Percentiles rank a stretch among this genome's conserved stretches.
Evolutionary conservation across 257 asterid species (phyloP).

Genomic region (Salvia splendens): DNA sequence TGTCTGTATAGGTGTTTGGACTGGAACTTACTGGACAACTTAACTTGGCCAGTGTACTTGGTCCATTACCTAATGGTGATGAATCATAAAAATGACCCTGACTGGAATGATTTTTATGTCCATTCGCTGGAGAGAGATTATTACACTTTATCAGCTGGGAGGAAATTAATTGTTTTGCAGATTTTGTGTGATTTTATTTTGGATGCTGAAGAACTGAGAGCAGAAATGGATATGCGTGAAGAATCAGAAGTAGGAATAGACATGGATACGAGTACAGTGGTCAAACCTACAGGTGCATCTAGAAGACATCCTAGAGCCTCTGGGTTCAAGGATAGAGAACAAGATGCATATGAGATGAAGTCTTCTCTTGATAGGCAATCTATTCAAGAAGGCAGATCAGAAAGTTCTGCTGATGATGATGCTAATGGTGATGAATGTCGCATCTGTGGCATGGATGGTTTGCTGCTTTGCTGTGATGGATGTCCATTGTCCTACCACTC

Average conservation of each 20-base stretch:
- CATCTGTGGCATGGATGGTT: slow-evolving; percentile 93
- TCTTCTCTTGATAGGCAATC: slow-evolving; percentile 36
- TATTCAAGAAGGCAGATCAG: slow-evolving; percentile 40
- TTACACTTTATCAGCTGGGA: slow-evolving; percentile 66
- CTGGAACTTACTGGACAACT: slow-evolving; percentile 83
- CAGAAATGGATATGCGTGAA: slow-evolving; percentile 76
- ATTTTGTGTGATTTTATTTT: slow-evolving; percentile 74
- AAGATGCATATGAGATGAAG: slow-evolving; percentile 9
- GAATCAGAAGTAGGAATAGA: slow-evolving; percentile 79
- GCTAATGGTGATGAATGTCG: slow-evolving; percentile 85
- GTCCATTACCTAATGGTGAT: slow-evolving; percentile 65
- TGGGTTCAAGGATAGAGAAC: slow-evolving; percentile 56
- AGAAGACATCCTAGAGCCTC: slow-evolving; percentile 73
- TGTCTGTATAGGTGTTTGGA: slow-evolving; percentile 61
- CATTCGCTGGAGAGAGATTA: slow-evolving; percentile 75
- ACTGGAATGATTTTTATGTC: slow-evolving; percentile 65
- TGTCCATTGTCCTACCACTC: slow-evolving; percentile 87
- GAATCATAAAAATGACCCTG: slow-evolving; percentile 58
- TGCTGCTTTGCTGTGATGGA: slow-evolving; percentile 84
- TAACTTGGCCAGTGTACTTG: slow-evolving; percentile 85
- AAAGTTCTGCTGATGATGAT: slow-evolving; percentile 55
- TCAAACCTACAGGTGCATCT: slow-evolving; percentile 50
- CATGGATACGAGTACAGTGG: slow-evolving; percentile 50
- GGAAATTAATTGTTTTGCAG: slow-evolving; percentile 69
- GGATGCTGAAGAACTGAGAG: slow-evolving; percentile 76